Conservation (phyloP, 495 filamentous ascomycete genomes). For the Polyplosphaeria fusca region DNA sequence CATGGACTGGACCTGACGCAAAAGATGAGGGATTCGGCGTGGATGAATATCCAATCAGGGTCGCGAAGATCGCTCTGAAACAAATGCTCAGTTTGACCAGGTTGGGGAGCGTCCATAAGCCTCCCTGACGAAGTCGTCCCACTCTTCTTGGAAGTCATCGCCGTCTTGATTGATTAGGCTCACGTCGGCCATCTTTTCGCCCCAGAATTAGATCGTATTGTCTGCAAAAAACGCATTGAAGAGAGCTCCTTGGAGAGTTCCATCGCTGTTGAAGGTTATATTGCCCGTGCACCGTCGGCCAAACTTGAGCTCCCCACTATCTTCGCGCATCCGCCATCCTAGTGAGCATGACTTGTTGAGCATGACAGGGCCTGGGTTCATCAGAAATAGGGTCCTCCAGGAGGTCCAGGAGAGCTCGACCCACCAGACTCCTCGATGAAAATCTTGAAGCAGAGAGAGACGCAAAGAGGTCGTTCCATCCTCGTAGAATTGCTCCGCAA, state of each 20-base stretch:
- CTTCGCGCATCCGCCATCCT: slow-evolving; percentile 23
- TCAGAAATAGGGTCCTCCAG: slow-evolving; percentile 14
- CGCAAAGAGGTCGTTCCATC: not conserved
- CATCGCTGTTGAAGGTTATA: slow-evolving; percentile 6
- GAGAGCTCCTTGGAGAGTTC: slow-evolving; percentile 10
- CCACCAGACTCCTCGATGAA: slow-evolving; percentile 17
- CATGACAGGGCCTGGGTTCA: slow-evolving; percentile 7
- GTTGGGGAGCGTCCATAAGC: slow-evolving; percentile 29
- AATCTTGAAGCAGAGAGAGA: not conserved
- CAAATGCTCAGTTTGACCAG: no score
- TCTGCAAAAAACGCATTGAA: slow-evolving; percentile 5
- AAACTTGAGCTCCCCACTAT: slow-evolving; percentile 17
- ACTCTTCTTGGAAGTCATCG: slow-evolving; percentile 19
- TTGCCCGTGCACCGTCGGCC: slow-evolving; percentile 21
- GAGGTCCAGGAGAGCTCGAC: slow-evolving; percentile 22
- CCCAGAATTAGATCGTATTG: slow-evolving; percentile 10
- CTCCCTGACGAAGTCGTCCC: slow-evolving; percentile 25
- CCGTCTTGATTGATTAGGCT: not conserved
- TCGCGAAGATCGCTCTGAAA: no score
- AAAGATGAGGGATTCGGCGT: no score
- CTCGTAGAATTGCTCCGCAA: slow-evolving; percentile 4
- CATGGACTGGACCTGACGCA: no score
- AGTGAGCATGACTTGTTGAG: slow-evolving; percentile 14
- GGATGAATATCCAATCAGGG: no score
- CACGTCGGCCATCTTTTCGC: not conserved